Base-by-base conservation (phyloP, 768 basidiomycete species). In the Collybia sordida region DNA sequence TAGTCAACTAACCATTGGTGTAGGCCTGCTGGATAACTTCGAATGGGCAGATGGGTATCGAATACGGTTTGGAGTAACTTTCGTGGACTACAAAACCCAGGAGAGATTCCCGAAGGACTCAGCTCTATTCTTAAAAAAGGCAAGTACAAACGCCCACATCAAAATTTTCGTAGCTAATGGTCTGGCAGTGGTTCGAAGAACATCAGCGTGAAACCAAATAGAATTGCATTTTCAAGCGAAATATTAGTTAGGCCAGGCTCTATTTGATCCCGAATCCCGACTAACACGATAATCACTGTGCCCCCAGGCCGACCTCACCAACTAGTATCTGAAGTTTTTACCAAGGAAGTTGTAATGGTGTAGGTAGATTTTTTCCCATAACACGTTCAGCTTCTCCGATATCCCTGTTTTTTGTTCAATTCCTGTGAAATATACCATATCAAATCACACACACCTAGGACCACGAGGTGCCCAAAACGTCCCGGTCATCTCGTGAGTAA, bases 1-100 rank as follows among this genome's bases (percentile, higher is more conserved):
- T 24, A 39, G 21, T 34, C 9, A 23, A 7, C 46, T 58, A 44
- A 55, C 51, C 21, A 4, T 45, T 7, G 24, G 9, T 37, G 28
- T 50, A 82, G 81, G 82, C 65, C 68, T 87, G 40, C 57, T 87
- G 51, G 84, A 86, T 57, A 86, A 86, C 61, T 85, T 86, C 50
- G 86, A 88, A 62, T 85, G 86, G 84, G 80, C 82, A 18, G 85
- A 87, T 51, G 83, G 86, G 6, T 85, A 85, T 56, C 67, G 64
- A 28, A 81, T 81, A 4, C 80, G 86, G 6, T 88, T 88, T 57
- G 85, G 85, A 15, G 75, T 85, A 43, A 86, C 83, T 6, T 83
- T 86, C 62, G 79, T 88, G 36, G 79, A 87, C 65, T 86, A 82
- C 64, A 63, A 74, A 37, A 85, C 83, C 3, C 85, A 81, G 64